Conservation (phyloP, 352 stramenopile species). For the Globisporangium middletonii region DNA sequence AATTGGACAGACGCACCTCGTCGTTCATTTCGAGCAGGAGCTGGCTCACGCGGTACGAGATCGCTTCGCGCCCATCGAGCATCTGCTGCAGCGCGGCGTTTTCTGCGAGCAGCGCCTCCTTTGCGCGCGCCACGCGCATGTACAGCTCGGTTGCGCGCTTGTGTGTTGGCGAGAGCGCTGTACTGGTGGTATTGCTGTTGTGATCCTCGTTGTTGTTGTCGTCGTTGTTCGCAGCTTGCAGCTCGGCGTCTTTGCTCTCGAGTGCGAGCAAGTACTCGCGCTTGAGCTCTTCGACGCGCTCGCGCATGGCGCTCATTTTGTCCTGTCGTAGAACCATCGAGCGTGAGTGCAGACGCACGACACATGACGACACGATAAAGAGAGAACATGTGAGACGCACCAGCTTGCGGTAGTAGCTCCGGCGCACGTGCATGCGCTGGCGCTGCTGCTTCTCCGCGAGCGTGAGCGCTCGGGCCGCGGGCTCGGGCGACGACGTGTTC, state of each 20-base stretch:
- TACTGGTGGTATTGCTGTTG: background rate
- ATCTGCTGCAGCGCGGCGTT: constrained; percentile 43
- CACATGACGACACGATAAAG: too few species aligned
- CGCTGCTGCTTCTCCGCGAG: constrained; percentile 39
- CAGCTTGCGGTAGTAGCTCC: constrained; percentile 40
- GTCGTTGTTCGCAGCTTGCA: too few species aligned
- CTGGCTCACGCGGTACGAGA: constrained; percentile 31
- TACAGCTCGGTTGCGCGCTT: constrained; percentile 18
- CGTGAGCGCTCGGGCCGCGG: constrained; percentile 13
- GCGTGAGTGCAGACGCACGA: too few species aligned
- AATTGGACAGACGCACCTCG: constrained; percentile 8
- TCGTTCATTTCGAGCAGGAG: constrained; percentile 24
- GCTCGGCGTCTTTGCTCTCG: background rate
- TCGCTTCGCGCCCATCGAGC: constrained; percentile 27
- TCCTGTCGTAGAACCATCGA: too few species aligned
- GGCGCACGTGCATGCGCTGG: constrained; percentile 48
- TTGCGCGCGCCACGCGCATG: constrained; percentile 39
- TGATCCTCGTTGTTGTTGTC: background rate
- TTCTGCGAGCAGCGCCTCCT: constrained; percentile 41
- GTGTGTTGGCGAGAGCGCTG: constrained; percentile 1
- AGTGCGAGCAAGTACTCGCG: constrained; percentile 21
- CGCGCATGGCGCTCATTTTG: constrained; percentile 26
- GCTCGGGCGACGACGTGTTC: too few species aligned
- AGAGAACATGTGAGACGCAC: too few species aligned
- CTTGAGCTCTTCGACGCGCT: constrained; percentile 25